Percentiles rank a stretch among this genome's conserved stretches.
phyloP scores from a whole-genome alignment of 768 basidiomycete species.

The Collybiopsis luxurians region DNA sequence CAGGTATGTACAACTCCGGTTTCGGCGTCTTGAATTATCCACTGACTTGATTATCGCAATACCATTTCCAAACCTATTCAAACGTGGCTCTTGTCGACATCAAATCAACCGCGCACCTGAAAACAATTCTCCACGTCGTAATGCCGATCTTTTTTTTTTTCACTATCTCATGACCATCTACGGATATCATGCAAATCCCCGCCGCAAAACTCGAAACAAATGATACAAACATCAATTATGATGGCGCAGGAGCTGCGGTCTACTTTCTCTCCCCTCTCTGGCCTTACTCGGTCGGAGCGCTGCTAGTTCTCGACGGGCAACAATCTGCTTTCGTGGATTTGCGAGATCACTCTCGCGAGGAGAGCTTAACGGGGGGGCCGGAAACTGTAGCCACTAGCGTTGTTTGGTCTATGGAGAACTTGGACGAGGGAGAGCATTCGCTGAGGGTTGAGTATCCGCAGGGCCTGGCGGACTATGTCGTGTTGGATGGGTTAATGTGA shows the following conservation, averaged over 20 bases:
- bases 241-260: slow-evolving; percentile 4
- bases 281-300: slow-evolving; percentile 8
- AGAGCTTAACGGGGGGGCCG: background rate
- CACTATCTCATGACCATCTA: too few relatives aligned
- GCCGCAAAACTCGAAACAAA: too few relatives aligned
- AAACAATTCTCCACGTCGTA: too few relatives aligned
- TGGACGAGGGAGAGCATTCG: background rate
- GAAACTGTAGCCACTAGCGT: slow-evolving; percentile 5
- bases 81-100: too few relatives aligned
- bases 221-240: background rate
- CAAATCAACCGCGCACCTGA: too few relatives aligned
- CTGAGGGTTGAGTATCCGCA: slow-evolving; percentile 3
- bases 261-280: slow-evolving; percentile 11
- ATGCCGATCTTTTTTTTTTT: too few relatives aligned
- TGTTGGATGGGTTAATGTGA: slow-evolving; percentile 8
- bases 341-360: background rate
- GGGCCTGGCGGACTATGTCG: background rate
- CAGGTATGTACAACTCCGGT: background rate
- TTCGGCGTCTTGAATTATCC: background rate
- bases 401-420: background rate
- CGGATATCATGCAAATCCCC: too few relatives aligned
- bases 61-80: too few relatives aligned
- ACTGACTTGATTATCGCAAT: too few relatives aligned
- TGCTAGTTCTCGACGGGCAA: slow-evolving; percentile 2
- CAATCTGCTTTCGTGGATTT: slow-evolving; percentile 3